Conservation (phyloP, 345 rosid genomes). For the Moricandia arvensis region DNA sequence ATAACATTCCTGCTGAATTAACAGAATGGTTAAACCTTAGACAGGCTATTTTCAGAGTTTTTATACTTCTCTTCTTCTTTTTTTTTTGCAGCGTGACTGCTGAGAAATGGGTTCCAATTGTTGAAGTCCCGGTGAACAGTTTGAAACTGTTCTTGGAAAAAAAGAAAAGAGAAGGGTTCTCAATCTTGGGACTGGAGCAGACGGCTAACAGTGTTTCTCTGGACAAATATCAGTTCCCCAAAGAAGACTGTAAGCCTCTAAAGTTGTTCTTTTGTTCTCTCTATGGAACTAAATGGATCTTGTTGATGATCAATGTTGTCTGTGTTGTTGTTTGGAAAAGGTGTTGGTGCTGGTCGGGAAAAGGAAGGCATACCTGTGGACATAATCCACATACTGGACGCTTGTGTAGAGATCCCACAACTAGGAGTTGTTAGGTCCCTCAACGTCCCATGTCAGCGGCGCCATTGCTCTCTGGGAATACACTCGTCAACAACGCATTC, state of each 20-base stretch:
- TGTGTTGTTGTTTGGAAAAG: slow-evolving; percentile 35
- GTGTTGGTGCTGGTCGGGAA: slow-evolving; percentile 89
- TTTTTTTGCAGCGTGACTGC: slow-evolving; percentile 73
- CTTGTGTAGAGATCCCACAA: slow-evolving; percentile 94
- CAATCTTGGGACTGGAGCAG: slow-evolving; percentile 90
- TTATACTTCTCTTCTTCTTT: not conserved
- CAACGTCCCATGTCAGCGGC: slow-evolving; percentile 91
- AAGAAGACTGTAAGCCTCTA: slow-evolving; percentile 63
- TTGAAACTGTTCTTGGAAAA: slow-evolving; percentile 73
- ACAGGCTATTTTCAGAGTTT: not conserved
- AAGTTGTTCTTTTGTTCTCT: not conserved
- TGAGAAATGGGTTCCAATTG: slow-evolving; percentile 92
- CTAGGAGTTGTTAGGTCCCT: slow-evolving; percentile 94
- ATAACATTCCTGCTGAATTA: not conserved
- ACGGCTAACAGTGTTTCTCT: slow-evolving; percentile 86
- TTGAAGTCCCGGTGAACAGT: slow-evolving; percentile 81
- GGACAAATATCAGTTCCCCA: slow-evolving; percentile 65
- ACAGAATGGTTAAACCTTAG: not conserved
- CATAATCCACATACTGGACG: slow-evolving; percentile 77
- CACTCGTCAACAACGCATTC: slow-evolving; percentile 81
- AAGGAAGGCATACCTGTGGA: slow-evolving; percentile 96
- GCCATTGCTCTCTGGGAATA: slow-evolving; percentile 99
- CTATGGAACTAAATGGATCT: not conserved
- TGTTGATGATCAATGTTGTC: not conserved
- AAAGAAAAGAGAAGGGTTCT: slow-evolving; percentile 85